A percentile compares a stretch with the other conserved stretches of the same genome.
These are phyloP conservation scores for Lagenidium giganteum DNA, from an alignment of 352 stramenopile species.

Conservation along the genomic window DNA sequence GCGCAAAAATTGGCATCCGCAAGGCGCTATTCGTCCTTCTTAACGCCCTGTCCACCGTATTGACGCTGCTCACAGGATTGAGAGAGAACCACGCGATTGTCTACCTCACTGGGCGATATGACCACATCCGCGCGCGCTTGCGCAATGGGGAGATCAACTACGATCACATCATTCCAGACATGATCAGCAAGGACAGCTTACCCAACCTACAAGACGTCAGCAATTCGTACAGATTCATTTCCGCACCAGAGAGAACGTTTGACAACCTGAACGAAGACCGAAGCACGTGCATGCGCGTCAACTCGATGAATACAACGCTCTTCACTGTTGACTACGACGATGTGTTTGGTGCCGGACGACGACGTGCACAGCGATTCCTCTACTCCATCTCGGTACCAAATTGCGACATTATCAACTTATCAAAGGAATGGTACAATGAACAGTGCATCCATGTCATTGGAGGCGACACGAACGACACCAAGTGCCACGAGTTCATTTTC, in stretches of 20 bases:
- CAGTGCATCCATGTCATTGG: not conserved
- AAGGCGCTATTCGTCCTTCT: constrained; percentile 11
- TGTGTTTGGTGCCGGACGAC: constrained; percentile 16
- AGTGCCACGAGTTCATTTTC: constrained; percentile 26
- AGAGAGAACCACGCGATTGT: constrained; percentile 22
- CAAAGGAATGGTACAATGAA: constrained; percentile 17
- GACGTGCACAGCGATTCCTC: constrained; percentile 17
- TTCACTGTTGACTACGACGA: constrained; percentile 26
- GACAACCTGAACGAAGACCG: constrained; percentile 18
- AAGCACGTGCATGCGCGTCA: constrained; percentile 26
- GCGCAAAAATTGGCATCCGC: too few relatives aligned
- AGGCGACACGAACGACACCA: constrained; percentile 10
- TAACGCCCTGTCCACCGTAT: constrained; percentile 16
- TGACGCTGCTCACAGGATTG: constrained; percentile 25
- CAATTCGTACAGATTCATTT: constrained; percentile 20
- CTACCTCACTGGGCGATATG: constrained; percentile 11
- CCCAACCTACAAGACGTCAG: constrained; percentile 26
- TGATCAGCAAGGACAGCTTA: constrained; percentile 20
- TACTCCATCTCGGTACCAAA: constrained; percentile 29
- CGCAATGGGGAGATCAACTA: constrained; percentile 39
- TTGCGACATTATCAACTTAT: constrained; percentile 32
- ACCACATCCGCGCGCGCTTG: constrained; percentile 23
- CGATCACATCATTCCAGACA: constrained; percentile 23
- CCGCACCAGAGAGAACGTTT: constrained; percentile 10
- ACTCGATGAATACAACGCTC: constrained; percentile 22